phyloP scores from a whole-genome alignment of 2,329 filamentous ascomycete genomes.

The Helicocarpus griseus region DNA sequence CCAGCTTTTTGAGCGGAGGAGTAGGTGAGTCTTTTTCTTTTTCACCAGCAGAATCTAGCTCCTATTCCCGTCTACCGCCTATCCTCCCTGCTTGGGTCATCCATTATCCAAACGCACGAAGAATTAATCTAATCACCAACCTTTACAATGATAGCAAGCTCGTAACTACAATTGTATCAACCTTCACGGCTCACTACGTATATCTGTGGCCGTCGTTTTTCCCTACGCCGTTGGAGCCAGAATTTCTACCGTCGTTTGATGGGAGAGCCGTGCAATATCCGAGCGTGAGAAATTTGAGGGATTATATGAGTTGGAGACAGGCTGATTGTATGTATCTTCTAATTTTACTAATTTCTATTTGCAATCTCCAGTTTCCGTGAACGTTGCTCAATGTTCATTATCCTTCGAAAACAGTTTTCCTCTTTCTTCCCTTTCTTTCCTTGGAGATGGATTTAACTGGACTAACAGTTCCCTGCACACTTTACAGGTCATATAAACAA shows the following conservation, averaged over 20 bases:
- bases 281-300: constrained; percentile 66
- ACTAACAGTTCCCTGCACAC: background rate
- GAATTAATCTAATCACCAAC: background rate
- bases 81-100: background rate
- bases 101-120: background rate
- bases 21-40: constrained; percentile 45
- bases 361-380: too few species aligned
- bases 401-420: too few species aligned
- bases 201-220: constrained; percentile 71
- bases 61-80: background rate
- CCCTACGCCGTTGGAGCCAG: constrained; percentile 58
- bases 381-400: too few species aligned
- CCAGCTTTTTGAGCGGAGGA: constrained; percentile 73
- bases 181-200: constrained; percentile 86
- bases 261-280: constrained; percentile 87
- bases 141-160: constrained; percentile 56
- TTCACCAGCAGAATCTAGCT: background rate
- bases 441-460: background rate
- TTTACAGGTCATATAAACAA: constrained; percentile 85
- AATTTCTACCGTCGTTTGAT: constrained; percentile 76
- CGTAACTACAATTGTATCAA: constrained; percentile 80
- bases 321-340: constrained; percentile 66
- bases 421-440: background rate
- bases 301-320: constrained; percentile 96
- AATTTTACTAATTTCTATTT: background rate